Evolutionary conservation across 305 asterid genomes (phyloP).

Genomic region (Fraxinus xanthoxyloides): DNA sequence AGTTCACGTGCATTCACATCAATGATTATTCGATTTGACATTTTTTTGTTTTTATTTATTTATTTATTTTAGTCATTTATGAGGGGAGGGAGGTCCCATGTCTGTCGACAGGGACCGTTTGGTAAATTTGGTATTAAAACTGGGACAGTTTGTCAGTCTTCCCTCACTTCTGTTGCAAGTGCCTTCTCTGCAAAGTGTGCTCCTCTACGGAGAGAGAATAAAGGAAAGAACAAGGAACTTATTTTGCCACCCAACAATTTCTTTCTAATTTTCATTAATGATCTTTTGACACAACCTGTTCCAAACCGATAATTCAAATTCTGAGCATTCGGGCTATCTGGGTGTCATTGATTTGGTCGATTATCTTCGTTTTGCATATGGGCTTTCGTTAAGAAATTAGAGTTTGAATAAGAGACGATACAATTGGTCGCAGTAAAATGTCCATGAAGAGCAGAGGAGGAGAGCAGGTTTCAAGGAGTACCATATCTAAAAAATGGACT

Average conservation of each 20-base stretch:
- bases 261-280: conserved; percentile 20
- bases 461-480: conserved; percentile 53
- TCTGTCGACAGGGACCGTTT: conserved; percentile 51
- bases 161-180: conserved; percentile 75
- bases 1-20: not conserved
- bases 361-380: conserved; percentile 20
- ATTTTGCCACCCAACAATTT: conserved; percentile 17
- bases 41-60: not conserved
- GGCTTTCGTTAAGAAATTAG: conserved; percentile 30
- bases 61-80: not conserved
- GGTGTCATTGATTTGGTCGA: conserved; percentile 3
- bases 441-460: conserved; percentile 65
- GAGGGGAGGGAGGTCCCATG: conserved; percentile 9
- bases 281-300: conserved; percentile 23
- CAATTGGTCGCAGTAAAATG: conserved; percentile 18
- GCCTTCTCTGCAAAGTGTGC: conserved; percentile 95
- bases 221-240: conserved; percentile 42
- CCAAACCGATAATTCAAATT: conserved; percentile 19
- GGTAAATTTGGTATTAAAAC: conserved; percentile 43
- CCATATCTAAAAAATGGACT: conserved; percentile 58
- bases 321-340: conserved; percentile 19
- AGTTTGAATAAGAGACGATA: not conserved
- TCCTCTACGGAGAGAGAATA: conserved; percentile 10
- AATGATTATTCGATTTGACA: not conserved
- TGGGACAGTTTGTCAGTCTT: conserved; percentile 52